phyloP scores from a whole-genome alignment of 164 flowering plant genomes.

The Kingdonia uniflora region DNA sequence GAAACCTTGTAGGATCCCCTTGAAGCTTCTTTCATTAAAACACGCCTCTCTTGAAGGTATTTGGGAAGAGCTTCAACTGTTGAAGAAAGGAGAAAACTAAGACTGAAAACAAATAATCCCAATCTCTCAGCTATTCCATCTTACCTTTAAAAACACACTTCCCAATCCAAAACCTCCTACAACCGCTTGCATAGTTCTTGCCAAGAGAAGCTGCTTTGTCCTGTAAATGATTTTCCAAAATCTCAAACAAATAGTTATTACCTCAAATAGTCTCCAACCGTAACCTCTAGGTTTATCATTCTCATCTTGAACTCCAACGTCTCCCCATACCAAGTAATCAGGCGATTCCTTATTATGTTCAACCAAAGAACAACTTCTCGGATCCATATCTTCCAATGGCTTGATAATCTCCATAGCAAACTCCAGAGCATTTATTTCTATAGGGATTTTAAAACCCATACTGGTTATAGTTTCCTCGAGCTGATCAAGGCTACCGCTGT shows the following conservation, averaged over 20 bases:
- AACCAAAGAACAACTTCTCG: not conserved
- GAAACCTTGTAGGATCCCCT: constrained; percentile 71
- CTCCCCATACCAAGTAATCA: constrained; percentile 22
- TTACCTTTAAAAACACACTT: constrained; percentile 55
- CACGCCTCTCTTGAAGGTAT: constrained; percentile 74
- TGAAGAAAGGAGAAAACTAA: constrained; percentile 84
- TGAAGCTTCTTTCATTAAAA: constrained; percentile 84
- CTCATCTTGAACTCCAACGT: not conserved
- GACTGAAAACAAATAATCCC: constrained; percentile 87
- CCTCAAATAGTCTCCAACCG: constrained; percentile 30
- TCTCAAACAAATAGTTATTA: constrained; percentile 51
- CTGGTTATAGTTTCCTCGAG: constrained; percentile 49
- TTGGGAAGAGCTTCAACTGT: constrained; percentile 96
- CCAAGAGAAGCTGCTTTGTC: constrained; percentile 78
- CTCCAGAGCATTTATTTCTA: constrained; percentile 65
- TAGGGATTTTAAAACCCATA: constrained; percentile 54
- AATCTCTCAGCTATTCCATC: constrained; percentile 63
- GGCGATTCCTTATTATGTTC: constrained; percentile 9
- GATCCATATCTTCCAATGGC: constrained; percentile 28
- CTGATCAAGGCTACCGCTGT: constrained; percentile 49
- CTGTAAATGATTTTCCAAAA: constrained; percentile 85
- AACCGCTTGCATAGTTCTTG: constrained; percentile 84
- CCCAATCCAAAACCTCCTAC: constrained; percentile 83
- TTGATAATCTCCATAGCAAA: constrained; percentile 72
- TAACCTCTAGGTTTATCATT: not conserved